Evolutionary conservation across 768 basidiomycete species (phyloP).

Genomic region (Naganishia vishniacii): DNA sequence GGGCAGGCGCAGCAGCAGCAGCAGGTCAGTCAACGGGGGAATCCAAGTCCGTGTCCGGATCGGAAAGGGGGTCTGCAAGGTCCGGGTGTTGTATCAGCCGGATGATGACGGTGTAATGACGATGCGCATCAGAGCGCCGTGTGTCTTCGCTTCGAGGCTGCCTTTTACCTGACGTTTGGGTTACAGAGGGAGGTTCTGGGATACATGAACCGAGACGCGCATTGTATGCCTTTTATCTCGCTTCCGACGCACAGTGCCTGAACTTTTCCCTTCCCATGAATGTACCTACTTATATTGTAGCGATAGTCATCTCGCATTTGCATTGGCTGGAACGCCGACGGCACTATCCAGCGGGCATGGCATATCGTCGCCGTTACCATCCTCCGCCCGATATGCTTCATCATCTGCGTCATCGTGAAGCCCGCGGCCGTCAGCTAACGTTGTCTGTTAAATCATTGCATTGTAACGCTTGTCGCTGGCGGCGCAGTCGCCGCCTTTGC

Average conservation of each 20-base stretch:
- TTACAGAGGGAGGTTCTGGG: constrained; percentile 34
- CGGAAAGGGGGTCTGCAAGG: too few relatives aligned
- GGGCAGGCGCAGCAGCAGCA: neutral
- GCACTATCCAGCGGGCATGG: constrained; percentile 41
- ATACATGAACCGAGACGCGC: constrained; percentile 38
- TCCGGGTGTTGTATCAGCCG: too few relatives aligned
- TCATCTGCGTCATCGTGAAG: constrained; percentile 39
- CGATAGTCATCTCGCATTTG: constrained; percentile 37
- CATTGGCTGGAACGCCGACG: constrained; percentile 38
- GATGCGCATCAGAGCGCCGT: too few relatives aligned
- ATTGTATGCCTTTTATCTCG: constrained; percentile 31
- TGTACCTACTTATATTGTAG: constrained; percentile 44
- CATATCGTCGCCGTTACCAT: constrained; percentile 34
- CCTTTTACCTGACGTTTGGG: too few relatives aligned
- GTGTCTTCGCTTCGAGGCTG: too few relatives aligned
- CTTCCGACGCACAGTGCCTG: neutral
- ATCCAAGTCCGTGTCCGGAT: too few relatives aligned
- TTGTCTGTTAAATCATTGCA: neutral
- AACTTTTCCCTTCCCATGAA: constrained; percentile 35
- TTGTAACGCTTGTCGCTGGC: constrained; percentile 23
- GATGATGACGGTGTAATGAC: too few relatives aligned
- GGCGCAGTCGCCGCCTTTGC: constrained; percentile 18
- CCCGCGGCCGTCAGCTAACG: constrained; percentile 33
- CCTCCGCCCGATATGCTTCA: constrained; percentile 33
- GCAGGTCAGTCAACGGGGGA: too few relatives aligned